phyloP scores from a whole-genome alignment of 2,329 filamentous ascomycete genomes.

The Xylaria polymorpha region DNA sequence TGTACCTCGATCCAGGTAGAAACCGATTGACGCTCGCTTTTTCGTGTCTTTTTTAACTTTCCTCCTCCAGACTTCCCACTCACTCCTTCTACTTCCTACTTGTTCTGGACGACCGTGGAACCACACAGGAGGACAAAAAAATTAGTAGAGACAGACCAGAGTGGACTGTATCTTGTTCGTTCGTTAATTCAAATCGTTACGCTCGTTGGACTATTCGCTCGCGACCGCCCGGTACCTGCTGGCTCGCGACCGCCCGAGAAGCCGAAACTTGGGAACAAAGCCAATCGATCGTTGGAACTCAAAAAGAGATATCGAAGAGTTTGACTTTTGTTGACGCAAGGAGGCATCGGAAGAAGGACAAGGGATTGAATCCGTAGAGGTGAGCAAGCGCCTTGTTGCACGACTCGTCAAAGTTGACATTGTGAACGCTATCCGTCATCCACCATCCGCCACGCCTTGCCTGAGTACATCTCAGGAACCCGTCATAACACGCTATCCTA shows the following conservation, averaged over 20 bases:
- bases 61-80: slow-evolving; percentile 36
- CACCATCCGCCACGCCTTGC: not conserved
- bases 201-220: slow-evolving; percentile 29
- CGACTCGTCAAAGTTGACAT: slow-evolving; percentile 1
- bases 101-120: slow-evolving; percentile 34
- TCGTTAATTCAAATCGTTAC: slow-evolving; percentile 40
- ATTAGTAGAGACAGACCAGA: slow-evolving; percentile 38
- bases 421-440: slow-evolving; percentile 1
- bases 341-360: slow-evolving; percentile 1
- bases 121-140: slow-evolving; percentile 31
- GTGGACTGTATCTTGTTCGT: slow-evolving; percentile 43
- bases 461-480: not conserved
- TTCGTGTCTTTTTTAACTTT: slow-evolving; percentile 41
- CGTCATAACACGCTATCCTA: slow-evolving; percentile 10
- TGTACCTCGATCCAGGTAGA: slow-evolving; percentile 41
- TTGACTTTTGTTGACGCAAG: slow-evolving; percentile 11
- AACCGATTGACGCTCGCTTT: slow-evolving; percentile 48
- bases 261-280: slow-evolving; percentile 23
- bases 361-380: slow-evolving; percentile 24
- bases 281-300: slow-evolving; percentile 29
- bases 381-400: slow-evolving; percentile 25
- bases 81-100: slow-evolving; percentile 37
- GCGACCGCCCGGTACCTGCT: slow-evolving; percentile 15
- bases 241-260: slow-evolving; percentile 13
- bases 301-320: slow-evolving; percentile 18